Evolutionary conservation across 179 eudicot species (phyloP), one percentile per base, ranked within the genome.

Genomic region (Actinidia arguta): DNA sequence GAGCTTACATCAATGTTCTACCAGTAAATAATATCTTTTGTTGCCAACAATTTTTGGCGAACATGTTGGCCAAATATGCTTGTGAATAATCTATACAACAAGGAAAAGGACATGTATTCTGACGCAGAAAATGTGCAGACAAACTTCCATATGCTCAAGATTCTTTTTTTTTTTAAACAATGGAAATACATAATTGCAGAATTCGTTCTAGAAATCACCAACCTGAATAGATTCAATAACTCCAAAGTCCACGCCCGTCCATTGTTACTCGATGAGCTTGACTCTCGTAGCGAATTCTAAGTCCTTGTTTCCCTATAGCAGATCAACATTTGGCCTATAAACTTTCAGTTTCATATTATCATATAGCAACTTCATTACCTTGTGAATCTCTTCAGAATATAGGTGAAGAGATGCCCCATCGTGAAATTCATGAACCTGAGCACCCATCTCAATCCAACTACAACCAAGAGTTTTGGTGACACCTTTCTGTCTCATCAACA

Each of bases 401-500:
- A 27, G 72, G 79, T 87, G 73, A 25, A 83, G 70, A 54, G 76
- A 86, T 56, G 84, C 85, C 79, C 92, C 93, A 73, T 91, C 88
- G 69, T 84, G 90, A 84, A 92, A 92, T 81, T 87, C 90, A 63
- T 81, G 88, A 64, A 89, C 59, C 61, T 80, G 85, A 47, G 85
- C 74, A 68, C 86, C 86, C 63, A 82, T 82, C 87, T 90, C 94
- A 31, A 92, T 83, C 93, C 94, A 89, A 59, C 94, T 92, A 86
- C 88, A 92, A 62, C 94, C 93, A 24, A 93, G 94, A 48, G 86
- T 89, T 81, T 92, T 92, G 17, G 84, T 68, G n/a, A 92, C 88
- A 66, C 93, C 93, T 80, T 87, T 90, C 46, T 89, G 86, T 79
- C 84, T 87, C 94, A 92, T 90, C 81, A 92, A 70, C 44, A 71